Percentiles rank a stretch among this genome's conserved stretches.
Conservation (phyloP, 345 rosid genomes). For the Citrus maxima region DNA sequence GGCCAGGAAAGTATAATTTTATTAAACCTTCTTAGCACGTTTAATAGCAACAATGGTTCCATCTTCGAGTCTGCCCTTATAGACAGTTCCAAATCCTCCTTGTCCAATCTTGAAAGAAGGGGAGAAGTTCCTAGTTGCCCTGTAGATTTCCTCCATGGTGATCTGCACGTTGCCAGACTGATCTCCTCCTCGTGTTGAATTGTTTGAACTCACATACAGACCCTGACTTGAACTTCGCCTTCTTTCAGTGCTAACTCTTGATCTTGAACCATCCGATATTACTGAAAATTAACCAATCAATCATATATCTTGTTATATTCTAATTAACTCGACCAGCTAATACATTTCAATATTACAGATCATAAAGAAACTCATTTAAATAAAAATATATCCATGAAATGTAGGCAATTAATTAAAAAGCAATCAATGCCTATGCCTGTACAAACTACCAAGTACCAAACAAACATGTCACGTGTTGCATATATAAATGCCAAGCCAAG, state of each 20-base stretch:
- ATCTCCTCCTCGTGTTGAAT: constrained; percentile 31
- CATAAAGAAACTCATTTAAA: neutral
- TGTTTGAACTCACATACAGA: constrained; percentile 26
- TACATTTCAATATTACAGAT: neutral
- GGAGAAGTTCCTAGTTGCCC: constrained; percentile 75
- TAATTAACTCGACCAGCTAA: neutral
- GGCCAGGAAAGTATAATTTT: neutral
- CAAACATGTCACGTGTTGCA: no score
- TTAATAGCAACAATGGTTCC: constrained; percentile 77
- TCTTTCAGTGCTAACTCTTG: constrained; percentile 38
- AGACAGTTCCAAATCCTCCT: constrained; percentile 91
- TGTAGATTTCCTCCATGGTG: constrained; percentile 58
- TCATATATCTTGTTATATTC: neutral
- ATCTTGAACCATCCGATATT: constrained; percentile 34
- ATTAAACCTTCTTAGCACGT: constrained; percentile 79
- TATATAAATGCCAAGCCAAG: no score
- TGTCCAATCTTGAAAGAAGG: constrained; percentile 85
- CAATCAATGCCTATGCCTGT: no score
- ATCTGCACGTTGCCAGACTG: constrained; percentile 43
- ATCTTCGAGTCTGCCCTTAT: constrained; percentile 74
- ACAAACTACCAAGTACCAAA: no score
- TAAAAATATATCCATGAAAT: no score
- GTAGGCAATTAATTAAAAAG: no score
- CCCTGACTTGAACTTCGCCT: constrained; percentile 41
- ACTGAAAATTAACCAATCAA: constrained; percentile 14